Base-by-base conservation (phyloP, 2,329 filamentous ascomycete species). In the Didymella pomorum region DNA sequence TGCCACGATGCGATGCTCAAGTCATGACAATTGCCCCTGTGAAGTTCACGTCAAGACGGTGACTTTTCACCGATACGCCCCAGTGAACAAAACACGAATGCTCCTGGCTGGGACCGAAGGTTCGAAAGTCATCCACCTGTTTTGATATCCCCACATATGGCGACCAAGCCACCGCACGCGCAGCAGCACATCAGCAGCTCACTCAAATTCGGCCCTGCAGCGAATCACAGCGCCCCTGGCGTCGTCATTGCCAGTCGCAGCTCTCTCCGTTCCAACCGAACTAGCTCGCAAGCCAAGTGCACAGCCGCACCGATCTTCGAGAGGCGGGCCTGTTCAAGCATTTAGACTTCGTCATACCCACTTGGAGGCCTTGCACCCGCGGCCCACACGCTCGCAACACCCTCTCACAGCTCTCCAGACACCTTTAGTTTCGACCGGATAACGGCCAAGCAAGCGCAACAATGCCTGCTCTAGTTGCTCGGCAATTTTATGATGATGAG, bases 401-500 rank as follows among this genome's bases (percentile, higher is more conserved):
- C 57, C 65, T 63, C 52, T 64, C 59, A 54, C 52, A 50, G 48
- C 28, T 55, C 43, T 44, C 48, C 29, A 55, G 21, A 56, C 60
- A 29, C 42, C 20, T 46, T 47, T 60, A 62, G 59, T 49, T 48
- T 55, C 39, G 26, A 51, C n/a, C 56, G 56, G 50, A 54, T 50
- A 50, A 50, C 56, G 45, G 56, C 55, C 47, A 55, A 55, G 56
- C 28, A 49, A 49, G 39, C 33, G 28, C 53, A n/a, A 58, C 59
- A 53, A 65, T 67, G 64, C 56, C 64, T 45, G 56, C 58, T 48
- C 21, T 71, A n/a, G 56, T 63, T 31, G 52, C 65, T 51, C 66
- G 70, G 61, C 64, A 69, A 52, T 64, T 61, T 25, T 59, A 59
- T 39, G 57, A 66, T 56, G 52, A 65, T 52, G 61, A 65, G 67